Conservation (phyloP, 805 yeast species). For the Hanseniaspora guilliermondii region DNA sequence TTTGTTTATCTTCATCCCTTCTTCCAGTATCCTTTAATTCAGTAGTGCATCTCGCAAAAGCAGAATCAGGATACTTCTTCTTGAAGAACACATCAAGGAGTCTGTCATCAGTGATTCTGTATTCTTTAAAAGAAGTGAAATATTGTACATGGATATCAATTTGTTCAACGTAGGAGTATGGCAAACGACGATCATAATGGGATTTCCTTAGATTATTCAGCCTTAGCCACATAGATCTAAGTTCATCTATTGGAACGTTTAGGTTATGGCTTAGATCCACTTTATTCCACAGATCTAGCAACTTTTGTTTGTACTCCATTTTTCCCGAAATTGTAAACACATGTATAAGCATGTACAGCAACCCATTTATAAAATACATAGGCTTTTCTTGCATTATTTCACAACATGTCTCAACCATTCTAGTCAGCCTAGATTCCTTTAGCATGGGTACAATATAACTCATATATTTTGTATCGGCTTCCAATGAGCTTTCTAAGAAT, state of each 20-base stretch:
- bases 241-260: background rate
- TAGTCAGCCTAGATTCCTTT: background rate
- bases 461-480: background rate
- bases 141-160: background rate
- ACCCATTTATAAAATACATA: background rate
- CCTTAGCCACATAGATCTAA: background rate
- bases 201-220: background rate
- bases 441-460: background rate
- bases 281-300: background rate
- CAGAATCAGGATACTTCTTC: background rate
- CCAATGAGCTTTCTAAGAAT: background rate
- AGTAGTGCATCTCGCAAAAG: background rate
- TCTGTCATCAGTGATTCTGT: background rate
- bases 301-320: background rate
- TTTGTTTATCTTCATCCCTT: background rate
- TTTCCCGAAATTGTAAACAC: background rate
- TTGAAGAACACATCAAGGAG: background rate
- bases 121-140: background rate
- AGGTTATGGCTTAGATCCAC: background rate
- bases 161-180: background rate
- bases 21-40: background rate
- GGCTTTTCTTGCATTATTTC: background rate
- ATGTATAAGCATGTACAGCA: background rate
- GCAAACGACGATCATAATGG: background rate
- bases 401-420: background rate